Percentiles rank a stretch among this genome's conserved stretches.
Conservation (phyloP, 23 red algal genomes). For the Gracilaria gracilis region DNA sequence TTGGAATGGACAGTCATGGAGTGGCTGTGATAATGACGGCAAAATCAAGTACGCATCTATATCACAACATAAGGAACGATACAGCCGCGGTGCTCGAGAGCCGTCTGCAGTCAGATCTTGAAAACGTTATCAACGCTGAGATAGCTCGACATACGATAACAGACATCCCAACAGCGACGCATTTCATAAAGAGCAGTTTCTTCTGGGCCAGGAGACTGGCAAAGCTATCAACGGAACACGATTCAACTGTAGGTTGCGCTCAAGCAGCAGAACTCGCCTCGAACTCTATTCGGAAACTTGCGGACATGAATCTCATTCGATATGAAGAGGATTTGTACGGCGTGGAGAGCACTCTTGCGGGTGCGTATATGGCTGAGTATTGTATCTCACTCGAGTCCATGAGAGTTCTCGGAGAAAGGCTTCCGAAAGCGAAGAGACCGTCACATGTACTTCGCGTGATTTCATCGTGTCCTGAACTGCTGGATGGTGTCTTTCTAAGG, state of each 20-base stretch:
- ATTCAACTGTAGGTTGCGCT: background rate
- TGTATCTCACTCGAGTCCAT: constrained; percentile 58
- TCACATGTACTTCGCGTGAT: constrained; percentile 45
- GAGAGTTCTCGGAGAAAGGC: constrained; percentile 11
- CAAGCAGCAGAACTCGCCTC: background rate
- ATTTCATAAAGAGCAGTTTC: constrained; percentile 68
- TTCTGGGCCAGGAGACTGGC: constrained; percentile 52
- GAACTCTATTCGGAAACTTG: constrained; percentile 52
- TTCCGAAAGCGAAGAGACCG: constrained; percentile 43
- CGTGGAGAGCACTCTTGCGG: constrained; percentile 25
- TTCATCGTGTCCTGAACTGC: constrained; percentile 23
- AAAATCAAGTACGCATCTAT: constrained; percentile 24
- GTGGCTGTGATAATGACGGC: constrained; percentile 79
- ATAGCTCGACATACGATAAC: constrained; percentile 74
- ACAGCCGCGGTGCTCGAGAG: constrained; percentile 45
- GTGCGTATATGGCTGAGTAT: constrained; percentile 55
- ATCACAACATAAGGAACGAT: constrained; percentile 40
- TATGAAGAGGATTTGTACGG: constrained; percentile 60
- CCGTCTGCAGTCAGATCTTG: constrained; percentile 24
- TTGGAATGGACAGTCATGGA: constrained; percentile 60
- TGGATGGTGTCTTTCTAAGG: constrained; percentile 45
- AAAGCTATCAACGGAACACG: background rate
- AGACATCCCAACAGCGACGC: constrained; percentile 60
- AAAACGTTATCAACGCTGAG: constrained; percentile 76
- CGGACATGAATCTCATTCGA: constrained; percentile 28